These are phyloP conservation scores for Epichloe elymi DNA, from an alignment of 2,329 filamentous ascomycete species.

Conservation along the genomic window DNA sequence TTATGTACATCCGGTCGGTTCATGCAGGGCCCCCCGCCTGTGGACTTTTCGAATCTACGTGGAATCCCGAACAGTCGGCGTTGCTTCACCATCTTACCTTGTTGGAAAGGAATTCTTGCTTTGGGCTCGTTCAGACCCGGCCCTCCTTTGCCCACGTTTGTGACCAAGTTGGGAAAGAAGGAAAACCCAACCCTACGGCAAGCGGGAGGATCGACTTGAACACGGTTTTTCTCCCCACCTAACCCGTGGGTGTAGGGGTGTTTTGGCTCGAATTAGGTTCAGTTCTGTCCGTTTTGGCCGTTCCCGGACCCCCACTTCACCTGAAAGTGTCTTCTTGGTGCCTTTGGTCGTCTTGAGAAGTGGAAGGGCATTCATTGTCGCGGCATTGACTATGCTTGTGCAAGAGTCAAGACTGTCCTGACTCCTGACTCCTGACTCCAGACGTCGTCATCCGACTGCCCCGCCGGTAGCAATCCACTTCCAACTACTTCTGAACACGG, in stretches of 20 bases:
- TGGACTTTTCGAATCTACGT: background rate
- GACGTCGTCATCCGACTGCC: background rate
- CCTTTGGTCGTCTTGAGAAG: too few relatives aligned
- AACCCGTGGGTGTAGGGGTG: background rate
- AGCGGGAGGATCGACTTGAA: too few relatives aligned
- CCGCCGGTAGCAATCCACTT: background rate
- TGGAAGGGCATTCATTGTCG: too few relatives aligned
- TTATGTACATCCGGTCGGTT: conserved; percentile 5
- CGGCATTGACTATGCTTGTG: too few relatives aligned
- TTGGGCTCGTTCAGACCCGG: background rate
- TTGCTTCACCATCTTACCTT: background rate
- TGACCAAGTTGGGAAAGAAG: background rate
- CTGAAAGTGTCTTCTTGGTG: too few relatives aligned
- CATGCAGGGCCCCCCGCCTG: conserved; percentile 6
- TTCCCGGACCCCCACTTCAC: too few relatives aligned
- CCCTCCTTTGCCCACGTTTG: background rate
- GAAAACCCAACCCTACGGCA: background rate
- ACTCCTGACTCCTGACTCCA: too few relatives aligned
- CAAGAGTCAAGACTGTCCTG: too few relatives aligned
- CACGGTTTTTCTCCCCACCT: too few relatives aligned
- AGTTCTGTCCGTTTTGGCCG: too few relatives aligned
- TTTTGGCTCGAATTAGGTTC: too few relatives aligned
- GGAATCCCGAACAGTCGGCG: background rate
- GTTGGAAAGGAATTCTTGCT: background rate
- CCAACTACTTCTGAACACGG: background rate